Evolutionary conservation across 768 basidiomycete species (phyloP).

Genomic region (Floccularia luteovirens): DNA sequence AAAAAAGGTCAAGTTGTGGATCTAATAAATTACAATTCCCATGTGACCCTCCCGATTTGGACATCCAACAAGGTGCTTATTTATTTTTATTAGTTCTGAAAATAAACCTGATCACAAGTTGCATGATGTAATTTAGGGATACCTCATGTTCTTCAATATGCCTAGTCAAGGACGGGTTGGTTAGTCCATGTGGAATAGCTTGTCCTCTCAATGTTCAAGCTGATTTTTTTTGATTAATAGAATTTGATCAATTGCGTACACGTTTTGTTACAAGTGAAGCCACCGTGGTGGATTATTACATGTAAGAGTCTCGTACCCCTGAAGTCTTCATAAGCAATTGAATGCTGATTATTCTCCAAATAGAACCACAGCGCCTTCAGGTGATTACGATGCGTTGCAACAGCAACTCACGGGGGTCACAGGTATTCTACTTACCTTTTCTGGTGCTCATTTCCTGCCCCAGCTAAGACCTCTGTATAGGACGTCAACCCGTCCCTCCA

Average conservation of each 20-base stretch:
- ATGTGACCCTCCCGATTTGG: conserved; percentile 24
- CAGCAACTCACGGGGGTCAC: conserved; percentile 26
- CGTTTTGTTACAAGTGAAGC: conserved; percentile 23
- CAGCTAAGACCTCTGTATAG: too few species aligned
- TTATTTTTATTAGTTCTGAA: neutral
- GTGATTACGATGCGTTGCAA: conserved; percentile 27
- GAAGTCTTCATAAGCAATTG: neutral
- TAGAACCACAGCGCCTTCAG: conserved; percentile 25
- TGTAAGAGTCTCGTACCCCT: conserved; percentile 11
- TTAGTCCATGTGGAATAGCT: conserved; percentile 5
- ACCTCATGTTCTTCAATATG: conserved; percentile 27
- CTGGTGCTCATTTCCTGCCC: neutral
- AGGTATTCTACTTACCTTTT: conserved; percentile 10
- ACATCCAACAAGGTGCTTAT: conserved; percentile 26
- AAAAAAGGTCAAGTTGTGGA: conserved; percentile 31
- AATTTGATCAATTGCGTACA: conserved; percentile 22
- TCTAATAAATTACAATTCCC: conserved; percentile 26
- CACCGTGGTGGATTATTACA: conserved; percentile 26
- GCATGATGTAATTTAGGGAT: conserved; percentile 14
- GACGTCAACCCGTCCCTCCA: conserved; percentile 27
- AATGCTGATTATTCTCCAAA: neutral
- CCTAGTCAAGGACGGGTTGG: conserved; percentile 26
- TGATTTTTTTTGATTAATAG: conserved; percentile 7
- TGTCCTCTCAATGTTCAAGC: neutral
- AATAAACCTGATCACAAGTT: neutral